Evolutionary conservation across 495 filamentous ascomycete species (phyloP).

Genomic region (Beverwykella pulmonaria): DNA sequence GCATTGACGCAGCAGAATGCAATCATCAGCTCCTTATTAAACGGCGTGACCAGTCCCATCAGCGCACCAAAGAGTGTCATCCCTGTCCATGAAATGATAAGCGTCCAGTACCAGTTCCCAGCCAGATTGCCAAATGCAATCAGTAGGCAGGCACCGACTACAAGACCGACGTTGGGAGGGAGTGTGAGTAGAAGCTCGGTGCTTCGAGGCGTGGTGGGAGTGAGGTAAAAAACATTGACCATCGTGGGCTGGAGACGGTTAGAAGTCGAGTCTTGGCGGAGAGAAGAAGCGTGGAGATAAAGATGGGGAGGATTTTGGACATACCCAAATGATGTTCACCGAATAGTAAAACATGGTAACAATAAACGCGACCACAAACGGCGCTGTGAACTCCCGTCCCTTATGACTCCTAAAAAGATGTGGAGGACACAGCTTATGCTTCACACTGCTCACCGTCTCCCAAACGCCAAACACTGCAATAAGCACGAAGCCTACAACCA

Average conservation of each 20-base stretch:
- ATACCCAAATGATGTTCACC: constrained; percentile 40
- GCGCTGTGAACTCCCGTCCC: constrained; percentile 40
- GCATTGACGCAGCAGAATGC: constrained; percentile 37
- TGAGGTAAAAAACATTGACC: constrained; percentile 40
- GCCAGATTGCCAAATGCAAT: constrained; percentile 37
- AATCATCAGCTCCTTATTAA: constrained; percentile 40
- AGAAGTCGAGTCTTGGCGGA: background rate
- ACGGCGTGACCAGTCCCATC: constrained; percentile 39
- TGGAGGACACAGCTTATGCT: constrained; percentile 29
- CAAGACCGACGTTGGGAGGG: constrained; percentile 40
- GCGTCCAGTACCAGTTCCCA: constrained; percentile 36
- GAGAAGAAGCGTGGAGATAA: no score
- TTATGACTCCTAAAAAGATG: constrained; percentile 32
- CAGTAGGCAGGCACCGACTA: constrained; percentile 38
- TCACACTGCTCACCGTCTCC: constrained; percentile 27
- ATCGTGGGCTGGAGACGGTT: constrained; percentile 26
- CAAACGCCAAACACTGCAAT: constrained; percentile 31
- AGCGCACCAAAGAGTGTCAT: constrained; percentile 39
- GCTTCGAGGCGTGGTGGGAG: constrained; percentile 27
- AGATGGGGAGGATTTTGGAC: background rate
- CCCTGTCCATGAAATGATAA: constrained; percentile 30
- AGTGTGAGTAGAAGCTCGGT: constrained; percentile 39
- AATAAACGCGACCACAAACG: constrained; percentile 39
- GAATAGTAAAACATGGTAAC: constrained; percentile 43
- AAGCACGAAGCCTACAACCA: constrained; percentile 31